Percentiles rank a stretch among this genome's conserved stretches.
Conservation (phyloP, 805 yeast genomes). For the Peterozyma xylosa region DNA sequence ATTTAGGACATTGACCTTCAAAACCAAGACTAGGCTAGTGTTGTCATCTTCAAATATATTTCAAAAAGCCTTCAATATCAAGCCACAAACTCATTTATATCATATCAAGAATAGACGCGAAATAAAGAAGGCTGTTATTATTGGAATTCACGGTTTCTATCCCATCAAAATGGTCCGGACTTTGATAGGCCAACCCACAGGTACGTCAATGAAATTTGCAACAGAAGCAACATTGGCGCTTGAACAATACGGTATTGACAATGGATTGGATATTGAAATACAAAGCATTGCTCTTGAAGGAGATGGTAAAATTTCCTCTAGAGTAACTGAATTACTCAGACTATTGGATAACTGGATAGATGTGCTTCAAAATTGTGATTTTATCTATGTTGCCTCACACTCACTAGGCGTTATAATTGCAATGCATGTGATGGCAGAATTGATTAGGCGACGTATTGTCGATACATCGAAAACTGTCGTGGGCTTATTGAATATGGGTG, state of each 20-base stretch:
- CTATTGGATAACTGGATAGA: conserved; percentile 62
- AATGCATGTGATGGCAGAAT: conserved; percentile 50
- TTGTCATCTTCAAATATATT: conserved; percentile 13
- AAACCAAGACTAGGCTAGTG: conserved; percentile 18
- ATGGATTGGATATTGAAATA: conserved; percentile 37
- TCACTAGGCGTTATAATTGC: conserved; percentile 94
- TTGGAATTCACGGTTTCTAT: conserved; percentile 93
- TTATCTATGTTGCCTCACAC: conserved; percentile 78
- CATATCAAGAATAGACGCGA: conserved; percentile 4
- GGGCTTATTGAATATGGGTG: conserved; percentile 89
- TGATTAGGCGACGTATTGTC: conserved; percentile 2
- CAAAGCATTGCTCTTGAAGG: conserved; percentile 88
- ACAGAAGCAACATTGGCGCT: conserved; percentile 73
- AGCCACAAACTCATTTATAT: conserved; percentile 23
- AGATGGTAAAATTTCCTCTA: conserved; percentile 79
- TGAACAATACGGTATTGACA: conserved; percentile 48
- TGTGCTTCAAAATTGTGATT: conserved; percentile 57
- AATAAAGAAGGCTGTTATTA: conserved; percentile 58
- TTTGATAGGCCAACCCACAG: conserved; percentile 87
- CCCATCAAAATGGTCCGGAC: conserved; percentile 81
- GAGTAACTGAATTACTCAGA: conserved; percentile 68
- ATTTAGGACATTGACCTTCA: conserved; percentile 18
- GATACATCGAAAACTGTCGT: conserved; percentile 30
- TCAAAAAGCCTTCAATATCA: conserved; percentile 9
- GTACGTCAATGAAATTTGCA: conserved; percentile 77